phyloP scores from a whole-genome alignment of 2,329 filamentous ascomycete genomes.

The Alternaria atra region DNA sequence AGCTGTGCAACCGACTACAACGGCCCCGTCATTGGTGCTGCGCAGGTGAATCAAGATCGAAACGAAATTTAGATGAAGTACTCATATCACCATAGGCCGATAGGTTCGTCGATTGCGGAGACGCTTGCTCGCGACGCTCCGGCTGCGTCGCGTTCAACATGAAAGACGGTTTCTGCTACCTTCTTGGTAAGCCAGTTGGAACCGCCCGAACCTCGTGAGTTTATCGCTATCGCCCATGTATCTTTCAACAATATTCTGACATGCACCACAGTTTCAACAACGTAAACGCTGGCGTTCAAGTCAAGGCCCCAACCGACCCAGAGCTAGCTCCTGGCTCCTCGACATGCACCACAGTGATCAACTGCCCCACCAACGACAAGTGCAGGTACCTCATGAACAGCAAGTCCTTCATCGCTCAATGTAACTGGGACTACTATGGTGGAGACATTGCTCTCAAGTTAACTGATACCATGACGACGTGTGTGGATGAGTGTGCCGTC shows the following conservation, averaged over 20 bases:
- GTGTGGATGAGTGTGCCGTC: constrained; percentile 8
- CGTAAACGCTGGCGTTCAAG: constrained; percentile 8
- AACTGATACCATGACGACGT: constrained; percentile 1
- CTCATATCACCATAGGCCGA: constrained; percentile 10
- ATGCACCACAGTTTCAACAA: neutral
- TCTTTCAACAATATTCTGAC: neutral
- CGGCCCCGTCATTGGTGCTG: constrained; percentile 11
- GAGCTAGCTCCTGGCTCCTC: constrained; percentile 5
- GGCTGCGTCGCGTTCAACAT: constrained; percentile 19
- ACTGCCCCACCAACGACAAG: constrained; percentile 13
- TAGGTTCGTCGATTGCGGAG: constrained; percentile 17
- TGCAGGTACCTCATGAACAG: constrained; percentile 10
- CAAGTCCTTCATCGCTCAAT: constrained; percentile 10
- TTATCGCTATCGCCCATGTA: neutral
- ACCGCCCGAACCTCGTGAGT: constrained; percentile 10
- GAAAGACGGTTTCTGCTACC: constrained; percentile 22
- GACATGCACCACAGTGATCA: constrained; percentile 7
- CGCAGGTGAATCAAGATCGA: constrained; percentile 1
- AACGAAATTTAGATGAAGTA: neutral
- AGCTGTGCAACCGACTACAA: constrained; percentile 20
- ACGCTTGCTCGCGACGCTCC: constrained; percentile 12
- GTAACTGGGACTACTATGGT: constrained; percentile 22
- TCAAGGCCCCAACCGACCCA: neutral
- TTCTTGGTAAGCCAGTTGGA: constrained; percentile 15
- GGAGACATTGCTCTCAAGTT: constrained; percentile 8